Evolutionary conservation across 441 rosid genomes (phyloP).

Genomic region (Macaranga tanarius): DNA sequence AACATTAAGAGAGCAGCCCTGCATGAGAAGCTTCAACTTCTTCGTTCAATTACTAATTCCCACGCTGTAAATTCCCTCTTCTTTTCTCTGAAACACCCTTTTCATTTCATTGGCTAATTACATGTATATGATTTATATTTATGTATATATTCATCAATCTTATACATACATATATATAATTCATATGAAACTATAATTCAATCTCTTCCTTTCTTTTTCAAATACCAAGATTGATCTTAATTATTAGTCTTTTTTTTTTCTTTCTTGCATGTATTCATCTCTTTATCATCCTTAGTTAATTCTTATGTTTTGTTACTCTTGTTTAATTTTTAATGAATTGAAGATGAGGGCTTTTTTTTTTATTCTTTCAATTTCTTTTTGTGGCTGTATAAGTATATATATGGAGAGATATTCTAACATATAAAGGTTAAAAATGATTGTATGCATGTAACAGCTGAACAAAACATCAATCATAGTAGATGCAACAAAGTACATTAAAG

Average conservation of each 20-base stretch:
- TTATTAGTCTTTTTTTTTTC: not conserved
- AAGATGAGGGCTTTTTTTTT: not conserved
- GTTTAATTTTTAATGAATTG: not conserved
- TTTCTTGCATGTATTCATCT: not conserved
- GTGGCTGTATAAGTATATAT: not conserved
- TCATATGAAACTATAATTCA: not conserved
- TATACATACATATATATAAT: not conserved
- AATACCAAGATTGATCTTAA: not conserved
- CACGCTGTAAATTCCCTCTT: constrained; percentile 37
- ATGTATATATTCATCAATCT: too few relatives aligned
- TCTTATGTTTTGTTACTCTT: not conserved
- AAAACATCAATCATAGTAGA: constrained; percentile 67
- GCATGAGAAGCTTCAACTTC: constrained; percentile 45
- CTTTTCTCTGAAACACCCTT: not conserved
- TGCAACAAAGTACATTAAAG: constrained; percentile 75
- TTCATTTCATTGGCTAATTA: not conserved
- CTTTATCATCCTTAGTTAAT: not conserved
- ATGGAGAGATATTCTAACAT: not conserved
- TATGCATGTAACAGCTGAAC: constrained; percentile 45
- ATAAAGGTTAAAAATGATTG: not conserved
- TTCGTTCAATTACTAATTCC: constrained; percentile 55
- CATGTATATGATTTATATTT: not conserved
- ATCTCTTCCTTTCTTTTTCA: not conserved
- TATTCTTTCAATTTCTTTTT: not conserved
- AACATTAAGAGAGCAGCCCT: constrained; percentile 39